A percentile compares a stretch with the other conserved stretches of the same genome.
Evolutionary conservation across 192 early-diverging fungal species (phyloP).

Genomic region (Podila horticola): DNA sequence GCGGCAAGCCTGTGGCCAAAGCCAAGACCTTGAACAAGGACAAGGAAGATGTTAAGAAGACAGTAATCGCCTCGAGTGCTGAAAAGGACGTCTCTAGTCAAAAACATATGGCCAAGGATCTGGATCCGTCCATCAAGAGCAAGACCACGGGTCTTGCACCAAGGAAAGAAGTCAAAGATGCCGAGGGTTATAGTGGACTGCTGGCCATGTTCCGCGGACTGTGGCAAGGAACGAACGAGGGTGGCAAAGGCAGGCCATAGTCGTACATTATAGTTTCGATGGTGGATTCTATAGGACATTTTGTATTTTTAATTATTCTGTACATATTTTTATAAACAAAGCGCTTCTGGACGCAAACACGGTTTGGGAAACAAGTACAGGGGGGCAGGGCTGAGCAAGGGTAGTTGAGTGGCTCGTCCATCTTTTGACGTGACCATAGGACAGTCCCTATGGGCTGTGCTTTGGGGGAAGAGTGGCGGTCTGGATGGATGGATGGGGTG

Average conservation of each 20-base stretch:
- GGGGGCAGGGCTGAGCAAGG: background rate
- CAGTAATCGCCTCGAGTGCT: background rate
- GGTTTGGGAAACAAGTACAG: no score
- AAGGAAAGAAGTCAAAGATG: background rate
- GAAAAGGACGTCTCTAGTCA: background rate
- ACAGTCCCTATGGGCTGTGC: no score
- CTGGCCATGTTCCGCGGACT: constrained; percentile 42
- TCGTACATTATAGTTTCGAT: background rate
- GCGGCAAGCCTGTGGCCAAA: background rate
- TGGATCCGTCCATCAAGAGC: background rate
- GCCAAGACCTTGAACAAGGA: background rate
- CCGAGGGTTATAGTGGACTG: constrained; percentile 20
- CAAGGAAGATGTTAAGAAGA: background rate
- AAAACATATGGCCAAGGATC: background rate
- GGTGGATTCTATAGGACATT: background rate
- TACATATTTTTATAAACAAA: constrained; percentile 4
- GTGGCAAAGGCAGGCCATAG: constrained; percentile 2
- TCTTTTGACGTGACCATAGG: no score
- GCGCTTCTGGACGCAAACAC: no score
- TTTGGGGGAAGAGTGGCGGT: background rate
- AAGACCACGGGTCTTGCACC: background rate
- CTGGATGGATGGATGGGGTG: background rate
- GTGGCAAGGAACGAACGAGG: constrained; percentile 14
- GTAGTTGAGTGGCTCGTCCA: no score
- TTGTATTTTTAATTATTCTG: background rate